phyloP scores from a whole-genome alignment of 164 flowering plant genomes.

The Cinnamomum micranthum region DNA sequence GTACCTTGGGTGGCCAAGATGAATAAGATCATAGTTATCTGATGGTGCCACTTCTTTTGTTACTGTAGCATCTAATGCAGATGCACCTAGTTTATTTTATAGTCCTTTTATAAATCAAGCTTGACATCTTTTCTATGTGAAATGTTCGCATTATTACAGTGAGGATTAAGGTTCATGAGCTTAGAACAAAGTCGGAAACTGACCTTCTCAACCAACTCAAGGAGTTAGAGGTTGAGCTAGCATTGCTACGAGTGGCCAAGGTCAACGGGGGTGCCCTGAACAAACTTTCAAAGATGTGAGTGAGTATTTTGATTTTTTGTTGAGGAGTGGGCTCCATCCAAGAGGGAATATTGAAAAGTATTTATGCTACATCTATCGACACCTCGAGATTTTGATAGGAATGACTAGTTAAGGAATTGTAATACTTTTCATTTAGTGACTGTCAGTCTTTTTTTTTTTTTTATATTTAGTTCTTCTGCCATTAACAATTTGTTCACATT shows the following conservation, averaged over 20 bases:
- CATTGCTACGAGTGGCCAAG: slow-evolving; percentile 72
- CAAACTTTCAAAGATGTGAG: slow-evolving; percentile 76
- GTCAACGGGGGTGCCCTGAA: slow-evolving; percentile 76
- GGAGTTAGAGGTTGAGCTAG: slow-evolving; percentile 67
- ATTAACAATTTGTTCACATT: not conserved
- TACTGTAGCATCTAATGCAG: not conserved
- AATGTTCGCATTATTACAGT: slow-evolving; percentile 23
- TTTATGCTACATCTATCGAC: too few relatives aligned
- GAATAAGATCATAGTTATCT: not conserved
- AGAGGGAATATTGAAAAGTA: too few relatives aligned
- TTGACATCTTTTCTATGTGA: not conserved
- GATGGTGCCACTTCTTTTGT: not conserved
- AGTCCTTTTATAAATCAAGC: not conserved
- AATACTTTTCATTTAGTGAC: not conserved
- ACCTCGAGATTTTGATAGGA: too few relatives aligned
- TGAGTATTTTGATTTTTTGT: too few relatives aligned
- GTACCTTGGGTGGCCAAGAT: not conserved
- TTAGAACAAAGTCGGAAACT: slow-evolving; percentile 47
- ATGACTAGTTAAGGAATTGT: too few relatives aligned
- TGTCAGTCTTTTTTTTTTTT: not conserved
- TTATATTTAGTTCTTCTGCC: too few relatives aligned
- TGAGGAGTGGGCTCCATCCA: too few relatives aligned
- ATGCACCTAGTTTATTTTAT: not conserved
- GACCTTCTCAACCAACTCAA: slow-evolving; percentile 58
- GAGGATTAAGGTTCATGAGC: slow-evolving; percentile 74